Evolutionary conservation across 2,329 filamentous ascomycete species (phyloP).

Genomic region (Furcasterigmium sp.): DNA sequence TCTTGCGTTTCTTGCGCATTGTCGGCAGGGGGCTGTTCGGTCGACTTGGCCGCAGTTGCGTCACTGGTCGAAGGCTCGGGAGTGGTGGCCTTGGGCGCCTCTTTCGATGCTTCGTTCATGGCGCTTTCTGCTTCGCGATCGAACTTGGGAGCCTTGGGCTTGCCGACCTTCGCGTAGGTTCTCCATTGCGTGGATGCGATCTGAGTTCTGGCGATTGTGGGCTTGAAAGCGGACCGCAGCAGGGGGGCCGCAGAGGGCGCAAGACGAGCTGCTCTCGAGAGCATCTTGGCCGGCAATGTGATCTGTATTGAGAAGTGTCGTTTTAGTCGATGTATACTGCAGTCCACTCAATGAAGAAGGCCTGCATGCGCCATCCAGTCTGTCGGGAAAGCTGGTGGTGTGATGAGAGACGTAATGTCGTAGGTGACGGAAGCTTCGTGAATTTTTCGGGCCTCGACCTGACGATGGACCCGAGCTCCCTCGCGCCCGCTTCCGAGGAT

Average conservation of each 20-base stretch:
- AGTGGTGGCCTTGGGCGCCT: conserved; percentile 2
- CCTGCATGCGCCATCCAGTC: conserved; percentile 1
- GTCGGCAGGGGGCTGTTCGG: conserved; percentile 4
- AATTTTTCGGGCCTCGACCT: conserved; percentile 1
- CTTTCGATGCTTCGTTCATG: conserved; percentile 2
- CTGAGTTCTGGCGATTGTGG: conserved; percentile 7
- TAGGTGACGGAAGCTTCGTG: conserved; percentile 2
- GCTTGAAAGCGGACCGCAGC: conserved; percentile 10
- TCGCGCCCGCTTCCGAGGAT: background rate
- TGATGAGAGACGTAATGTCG: background rate
- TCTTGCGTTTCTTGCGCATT: conserved; percentile 11
- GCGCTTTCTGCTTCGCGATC: background rate
- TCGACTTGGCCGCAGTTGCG: conserved; percentile 7
- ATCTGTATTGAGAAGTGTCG: background rate
- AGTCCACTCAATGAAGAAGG: conserved; percentile 2
- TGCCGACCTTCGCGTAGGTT: conserved; percentile 11
- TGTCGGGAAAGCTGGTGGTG: background rate
- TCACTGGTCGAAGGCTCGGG: conserved; percentile 4
- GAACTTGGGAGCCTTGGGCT: conserved; percentile 3
- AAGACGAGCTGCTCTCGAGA: conserved; percentile 15
- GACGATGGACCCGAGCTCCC: background rate
- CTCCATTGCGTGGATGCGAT: conserved; percentile 9
- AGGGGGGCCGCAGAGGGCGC: conserved; percentile 13
- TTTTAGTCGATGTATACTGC: background rate
- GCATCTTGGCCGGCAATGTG: conserved; percentile 8